Evolutionary conservation across 2,329 filamentous ascomycete species (phyloP), one percentile per base, ranked within the genome.

Genomic region (Monosporascus sp.): DNA sequence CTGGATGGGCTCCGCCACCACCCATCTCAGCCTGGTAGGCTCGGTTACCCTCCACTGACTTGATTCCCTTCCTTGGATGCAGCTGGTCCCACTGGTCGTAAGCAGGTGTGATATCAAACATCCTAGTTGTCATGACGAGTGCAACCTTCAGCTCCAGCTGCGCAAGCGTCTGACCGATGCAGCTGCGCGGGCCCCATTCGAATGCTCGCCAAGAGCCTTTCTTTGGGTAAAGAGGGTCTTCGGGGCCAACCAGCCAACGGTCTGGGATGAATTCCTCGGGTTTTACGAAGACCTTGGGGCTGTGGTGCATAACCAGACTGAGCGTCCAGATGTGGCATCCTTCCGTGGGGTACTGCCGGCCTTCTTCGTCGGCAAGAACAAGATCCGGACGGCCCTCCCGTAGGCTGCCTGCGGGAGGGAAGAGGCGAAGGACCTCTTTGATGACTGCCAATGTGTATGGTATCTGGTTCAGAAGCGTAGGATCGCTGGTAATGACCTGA

Each of bases 331-430:
- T 53, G 41, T 57, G 38, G 37, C 52, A 60, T 8, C 55, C 51
- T 8, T 60, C 53, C 1, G 61, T 65, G 3, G 60, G 62, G 49
- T 43, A 68, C 62, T 64, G 60, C 37, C 69, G 62, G 11, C 74
- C 73, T 3, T 73, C 68, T 27, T 70, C 67, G 44, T 78, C 68
- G 17, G 64, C 68, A 50, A 71, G 58, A 35, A 69, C 67, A 56
- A 69, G 60, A 17, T 67, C 67, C 1, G 46, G 50, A 14, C 54
- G 50, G 16, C 68, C 70, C 0, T 50, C 50, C 14, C 76, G 71
- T 24, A 74, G 65, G 6, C 71, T 72, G 31, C 68, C 70, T 65
- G 58, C 75, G 1, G 78, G 73, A 0, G 78, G 76, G 57, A 75
- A 80, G 7, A 73, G 41, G 3, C 72, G 65, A 5, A 74, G 58